Evolutionary conservation across 345 rosid species (phyloP).

Genomic region (Raphanus sativus): DNA sequence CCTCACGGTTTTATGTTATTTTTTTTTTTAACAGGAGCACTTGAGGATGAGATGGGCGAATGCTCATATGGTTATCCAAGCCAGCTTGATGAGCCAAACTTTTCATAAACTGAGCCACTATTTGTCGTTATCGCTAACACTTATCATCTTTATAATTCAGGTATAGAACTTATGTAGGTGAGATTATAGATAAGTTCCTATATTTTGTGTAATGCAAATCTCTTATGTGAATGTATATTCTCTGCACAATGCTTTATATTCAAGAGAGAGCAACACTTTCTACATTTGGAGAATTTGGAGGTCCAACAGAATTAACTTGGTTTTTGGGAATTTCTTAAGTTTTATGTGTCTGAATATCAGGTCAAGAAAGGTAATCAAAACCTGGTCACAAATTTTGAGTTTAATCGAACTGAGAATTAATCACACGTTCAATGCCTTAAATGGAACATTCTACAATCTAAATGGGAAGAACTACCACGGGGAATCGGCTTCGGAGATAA

Average conservation of each 20-base stretch:
- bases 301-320: no score
- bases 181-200: not conserved
- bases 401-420: slow-evolving; percentile 55
- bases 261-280: no score
- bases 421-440: slow-evolving; percentile 57
- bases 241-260: no score
- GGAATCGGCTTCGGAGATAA: slow-evolving; percentile 49
- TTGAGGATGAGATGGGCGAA: slow-evolving; percentile 99
- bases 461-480: no score
- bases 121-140: slow-evolving; percentile 73
- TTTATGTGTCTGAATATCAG: slow-evolving; percentile 69
- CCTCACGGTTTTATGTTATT: not conserved
- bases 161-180: slow-evolving; percentile 33
- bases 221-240: not conserved
- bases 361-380: slow-evolving; percentile 69
- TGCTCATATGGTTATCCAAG: slow-evolving; percentile 99
- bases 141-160: slow-evolving; percentile 81
- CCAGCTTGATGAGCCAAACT: slow-evolving; percentile 97
- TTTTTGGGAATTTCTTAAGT: no score
- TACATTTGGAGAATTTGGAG: no score
- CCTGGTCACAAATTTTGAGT: slow-evolving; percentile 3
- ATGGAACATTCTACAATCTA: slow-evolving; percentile 43
- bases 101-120: slow-evolving; percentile 94
- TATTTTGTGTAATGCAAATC: not conserved
- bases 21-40: slow-evolving; percentile 60